Percentiles rank a stretch among this genome's conserved stretches.
Evolutionary conservation across 768 basidiomycete genomes (phyloP).

Genomic region (Gloeopeniophorella convolvens): DNA sequence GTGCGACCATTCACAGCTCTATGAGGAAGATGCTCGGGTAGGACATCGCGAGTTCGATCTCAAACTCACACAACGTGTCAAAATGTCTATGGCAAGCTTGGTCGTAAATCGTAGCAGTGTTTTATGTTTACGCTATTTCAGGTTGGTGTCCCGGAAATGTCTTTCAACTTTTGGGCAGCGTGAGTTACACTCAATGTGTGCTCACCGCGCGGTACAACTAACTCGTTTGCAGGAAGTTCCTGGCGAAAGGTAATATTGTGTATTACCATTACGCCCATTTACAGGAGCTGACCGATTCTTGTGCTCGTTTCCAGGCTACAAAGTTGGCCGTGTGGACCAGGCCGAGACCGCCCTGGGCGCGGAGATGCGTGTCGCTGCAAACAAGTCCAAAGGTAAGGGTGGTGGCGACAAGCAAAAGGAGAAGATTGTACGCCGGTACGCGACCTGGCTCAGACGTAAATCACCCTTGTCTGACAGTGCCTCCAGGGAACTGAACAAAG

Average conservation of each 20-base stretch:
- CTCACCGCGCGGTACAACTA: constrained; percentile 1
- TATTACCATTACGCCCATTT: not conserved
- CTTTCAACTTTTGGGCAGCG: constrained; percentile 92
- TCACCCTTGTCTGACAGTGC: constrained; percentile 7
- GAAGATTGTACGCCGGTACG: constrained; percentile 81
- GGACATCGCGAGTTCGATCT: constrained; percentile 95
- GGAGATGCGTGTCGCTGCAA: constrained; percentile 86
- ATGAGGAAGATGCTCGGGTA: constrained; percentile 90
- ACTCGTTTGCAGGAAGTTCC: constrained; percentile 55
- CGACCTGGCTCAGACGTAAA: not conserved
- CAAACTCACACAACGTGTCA: constrained; percentile 86
- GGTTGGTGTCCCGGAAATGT: constrained; percentile 94
- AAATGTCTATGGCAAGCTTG: constrained; percentile 90
- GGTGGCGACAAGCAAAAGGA: constrained; percentile 53
- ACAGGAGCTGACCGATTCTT: not conserved
- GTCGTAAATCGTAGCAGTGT: not conserved
- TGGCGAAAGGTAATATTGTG: constrained; percentile 60
- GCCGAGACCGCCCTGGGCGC: constrained; percentile 95
- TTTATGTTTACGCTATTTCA: constrained; percentile 24
- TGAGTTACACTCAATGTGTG: constrained; percentile 33
- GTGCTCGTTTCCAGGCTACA: constrained; percentile 53
- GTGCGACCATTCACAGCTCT: constrained; percentile 40
- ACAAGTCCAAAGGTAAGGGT: constrained; percentile 46
- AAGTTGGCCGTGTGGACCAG: constrained; percentile 96
- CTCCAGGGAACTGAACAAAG: constrained; percentile 81